Base-by-base conservation (phyloP, 2,329 filamentous ascomycete genomes). In the Colletotrichum siamense region DNA sequence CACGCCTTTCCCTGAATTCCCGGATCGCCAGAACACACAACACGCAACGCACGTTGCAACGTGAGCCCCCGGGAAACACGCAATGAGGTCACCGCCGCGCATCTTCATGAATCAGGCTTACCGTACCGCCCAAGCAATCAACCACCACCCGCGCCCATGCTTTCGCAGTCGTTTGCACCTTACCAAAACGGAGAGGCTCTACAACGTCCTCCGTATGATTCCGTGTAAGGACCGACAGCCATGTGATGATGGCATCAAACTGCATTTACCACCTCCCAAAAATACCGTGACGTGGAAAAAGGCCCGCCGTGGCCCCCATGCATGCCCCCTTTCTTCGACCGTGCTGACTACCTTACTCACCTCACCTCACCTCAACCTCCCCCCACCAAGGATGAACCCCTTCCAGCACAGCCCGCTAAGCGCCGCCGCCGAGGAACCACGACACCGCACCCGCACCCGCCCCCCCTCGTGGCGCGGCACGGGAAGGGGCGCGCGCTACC, bases 11-110 rank as follows among this genome's bases (percentile, higher is more conserved):
- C 71, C 69, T 55, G 22, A 62, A 44, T 55, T 64, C 66, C 64
- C 24, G 30, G 57, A 59, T 69, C 70, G 63, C 26, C 73, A 72
- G 55, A 64, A 62, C 28, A 44, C 18, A 32, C 15, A 24, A 24
- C 15, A 32, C 26, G 18, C 28, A 32, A 30, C 26, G 30, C 28
- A 15, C n/a, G n/a, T n/a, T 22, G 24, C 15, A 30, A 61, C 24
- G 10, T 28, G 24, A 55, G 12, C 65, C 28, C n/a, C 15, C n/a
- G 22, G 18, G 24, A 66, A 52, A 49, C 36, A 55, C 67, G 28
- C 55, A 68, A 76, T 69, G 73, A 73, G 63, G 63, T 76, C 73
- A 75, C 63, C 24, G 36, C 15, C 68, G 59, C 28, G 26, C 30
- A 62, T 62, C 59, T 4, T 24, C 59, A 28, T 52, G 61, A 71